These are phyloP conservation scores for Tolypocladium pustulatum DNA, from an alignment of 2,329 filamentous ascomycete genomes.

Conservation along the genomic window DNA sequence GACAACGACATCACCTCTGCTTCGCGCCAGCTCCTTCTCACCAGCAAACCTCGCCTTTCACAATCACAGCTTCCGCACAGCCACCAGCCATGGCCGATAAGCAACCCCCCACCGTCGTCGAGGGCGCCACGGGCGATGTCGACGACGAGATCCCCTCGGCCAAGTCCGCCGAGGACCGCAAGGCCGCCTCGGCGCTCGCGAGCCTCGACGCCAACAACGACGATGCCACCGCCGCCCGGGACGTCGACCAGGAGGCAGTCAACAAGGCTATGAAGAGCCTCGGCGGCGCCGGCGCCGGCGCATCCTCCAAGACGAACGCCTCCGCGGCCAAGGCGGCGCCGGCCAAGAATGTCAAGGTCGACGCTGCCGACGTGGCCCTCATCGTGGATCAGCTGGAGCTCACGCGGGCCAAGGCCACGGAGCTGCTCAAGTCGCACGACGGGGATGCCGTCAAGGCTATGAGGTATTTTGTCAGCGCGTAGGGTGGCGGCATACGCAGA, in stretches of 20 bases:
- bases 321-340: conserved; percentile 16
- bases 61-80: not conserved
- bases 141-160: conserved; percentile 43
- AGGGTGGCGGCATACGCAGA: not conserved
- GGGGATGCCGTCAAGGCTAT: conserved; percentile 60
- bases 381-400: conserved; percentile 66
- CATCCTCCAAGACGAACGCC: conserved; percentile 16
- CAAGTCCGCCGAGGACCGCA: conserved; percentile 66
- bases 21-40: not conserved
- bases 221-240: conserved; percentile 36
- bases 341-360: conserved; percentile 61
- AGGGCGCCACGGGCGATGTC: conserved; percentile 50
- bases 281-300: conserved; percentile 20
- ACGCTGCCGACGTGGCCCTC: conserved; percentile 58
- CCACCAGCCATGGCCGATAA: conserved; percentile 43
- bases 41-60: not conserved
- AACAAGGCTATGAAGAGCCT: conserved; percentile 62
- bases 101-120: conserved; percentile 45
- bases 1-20: not conserved
- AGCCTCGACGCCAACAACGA: conserved; percentile 49
- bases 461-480: conserved; percentile 36
- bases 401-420: conserved; percentile 60
- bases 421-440: conserved; percentile 61
- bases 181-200: conserved; percentile 63
- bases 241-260: conserved; percentile 60